Base-by-base conservation (phyloP, 768 basidiomycete genomes). In the Lyophyllum semitale region DNA sequence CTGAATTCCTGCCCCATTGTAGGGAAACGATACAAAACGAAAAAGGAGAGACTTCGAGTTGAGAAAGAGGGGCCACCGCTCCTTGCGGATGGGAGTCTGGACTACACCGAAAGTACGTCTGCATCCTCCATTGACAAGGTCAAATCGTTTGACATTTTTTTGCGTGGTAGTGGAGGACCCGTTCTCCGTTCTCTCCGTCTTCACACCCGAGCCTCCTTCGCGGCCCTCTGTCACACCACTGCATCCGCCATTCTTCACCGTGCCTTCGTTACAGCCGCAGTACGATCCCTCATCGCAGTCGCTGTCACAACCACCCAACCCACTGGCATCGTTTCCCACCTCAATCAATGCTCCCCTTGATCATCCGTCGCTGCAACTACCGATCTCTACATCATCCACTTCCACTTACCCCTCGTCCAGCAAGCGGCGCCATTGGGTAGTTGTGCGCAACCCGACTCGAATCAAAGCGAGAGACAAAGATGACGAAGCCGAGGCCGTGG, bases 11-110 rank as follows among this genome's bases (percentile, higher is more conserved):
- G 4, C 9, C 5, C 15, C 49, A 18, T 37, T 48, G 3, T 54
- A 89, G 89, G 88, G 18, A 91, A 91, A 62, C 80, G 84, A 12
- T 91, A 91, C 64, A 82, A 81, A 52, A 91, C 89, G 1, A 93
- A 93, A 75, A 91, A 88, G 62, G 90, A 93, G 59, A 78, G 90
- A 9, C 61, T 91, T 54, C 77, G 87, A n/a, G 78, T 91, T 42
- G 91, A 92, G 63, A 87, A 82, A 56, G 84, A 85, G 56, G 90
- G 90, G 0, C 88, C 87, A 17, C 91, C 90, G 0, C 77, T 79
- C 22, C 74, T 75, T 6, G 65, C 81, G n/a, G 90, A 93, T 64
- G 90, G 90, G n/a, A 91, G 90, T 67, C 72, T 92, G 29, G 84
- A 90, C 68, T 91, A 90, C 60, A 61, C 77, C 23, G 83, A 89